phyloP scores from a whole-genome alignment of 2,329 filamentous ascomycete genomes.

The Penicillium expansum region DNA sequence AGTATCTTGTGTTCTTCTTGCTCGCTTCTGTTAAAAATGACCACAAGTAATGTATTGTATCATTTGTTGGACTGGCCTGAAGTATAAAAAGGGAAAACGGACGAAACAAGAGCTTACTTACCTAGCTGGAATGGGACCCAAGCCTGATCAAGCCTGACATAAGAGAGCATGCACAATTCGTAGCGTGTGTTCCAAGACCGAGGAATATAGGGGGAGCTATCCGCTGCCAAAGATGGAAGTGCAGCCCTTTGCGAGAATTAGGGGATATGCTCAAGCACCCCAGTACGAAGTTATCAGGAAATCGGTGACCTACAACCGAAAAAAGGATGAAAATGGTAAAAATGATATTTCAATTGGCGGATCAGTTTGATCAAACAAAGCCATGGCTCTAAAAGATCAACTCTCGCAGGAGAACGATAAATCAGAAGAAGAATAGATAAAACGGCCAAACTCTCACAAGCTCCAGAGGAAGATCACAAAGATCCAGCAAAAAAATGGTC shows the following conservation, averaged over 20 bases:
- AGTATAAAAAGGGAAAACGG: background rate
- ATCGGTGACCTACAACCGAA: background rate
- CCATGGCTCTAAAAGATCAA: constrained; percentile 1
- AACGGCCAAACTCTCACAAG: constrained; percentile 7
- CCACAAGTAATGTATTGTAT: background rate
- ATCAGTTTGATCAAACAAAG: constrained; percentile 1
- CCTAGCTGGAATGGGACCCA: constrained; percentile 12
- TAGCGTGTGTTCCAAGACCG: background rate
- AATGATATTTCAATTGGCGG: constrained; percentile 3
- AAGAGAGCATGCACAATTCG: background rate
- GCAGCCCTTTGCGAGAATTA: background rate
- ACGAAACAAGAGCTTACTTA: too few species aligned
- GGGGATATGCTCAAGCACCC: background rate
- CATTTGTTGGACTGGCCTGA: background rate
- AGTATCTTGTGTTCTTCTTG: background rate
- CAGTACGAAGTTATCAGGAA: background rate
- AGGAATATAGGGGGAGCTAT: background rate
- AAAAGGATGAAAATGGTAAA: background rate
- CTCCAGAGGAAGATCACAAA: constrained; percentile 10
- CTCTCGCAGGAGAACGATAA: background rate
- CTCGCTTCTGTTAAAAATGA: background rate
- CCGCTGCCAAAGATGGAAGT: background rate
- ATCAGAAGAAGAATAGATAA: constrained; percentile 12
- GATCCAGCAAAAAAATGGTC: constrained; percentile 3
- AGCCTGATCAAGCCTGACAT: background rate